phyloP scores from a whole-genome alignment of 116 monocot genomes.

The Posidonia oceanica region DNA sequence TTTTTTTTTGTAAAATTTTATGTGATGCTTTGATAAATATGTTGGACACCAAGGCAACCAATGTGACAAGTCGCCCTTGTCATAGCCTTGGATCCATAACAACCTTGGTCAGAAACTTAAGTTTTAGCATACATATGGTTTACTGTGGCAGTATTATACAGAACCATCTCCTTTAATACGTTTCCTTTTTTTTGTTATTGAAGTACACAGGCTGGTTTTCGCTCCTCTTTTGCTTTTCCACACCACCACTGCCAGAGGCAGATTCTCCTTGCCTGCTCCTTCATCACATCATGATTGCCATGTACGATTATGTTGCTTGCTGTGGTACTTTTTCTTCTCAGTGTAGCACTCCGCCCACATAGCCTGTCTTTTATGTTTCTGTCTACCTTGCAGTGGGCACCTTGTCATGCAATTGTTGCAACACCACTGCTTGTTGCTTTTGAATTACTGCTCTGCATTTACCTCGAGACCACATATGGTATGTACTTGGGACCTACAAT shows the following conservation, averaged over 20 bases:
- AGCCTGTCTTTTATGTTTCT: not conserved
- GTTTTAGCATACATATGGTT: not conserved
- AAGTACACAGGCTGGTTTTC: slow-evolving; percentile 60
- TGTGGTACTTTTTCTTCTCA: too few species aligned
- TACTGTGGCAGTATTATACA: not conserved
- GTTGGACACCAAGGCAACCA: too few species aligned
- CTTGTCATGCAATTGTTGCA: slow-evolving; percentile 83
- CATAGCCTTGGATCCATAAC: not conserved
- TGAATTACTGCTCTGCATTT: slow-evolving; percentile 88
- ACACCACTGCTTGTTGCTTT: slow-evolving; percentile 82
- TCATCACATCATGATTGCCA: slow-evolving; percentile 84
- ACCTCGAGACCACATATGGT: slow-evolving; percentile 69
- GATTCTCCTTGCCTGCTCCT: slow-evolving; percentile 97
- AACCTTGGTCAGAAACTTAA: too few species aligned
- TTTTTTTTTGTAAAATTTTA: too few species aligned
- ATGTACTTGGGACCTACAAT: slow-evolving; percentile 9
- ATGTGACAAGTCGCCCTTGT: not conserved
- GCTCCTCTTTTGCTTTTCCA: slow-evolving; percentile 88
- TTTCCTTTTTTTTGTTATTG: not conserved
- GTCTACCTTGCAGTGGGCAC: slow-evolving; percentile 64
- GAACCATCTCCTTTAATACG: not conserved
- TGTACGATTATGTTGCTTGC: slow-evolving; percentile 23
- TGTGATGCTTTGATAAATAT: too few species aligned
- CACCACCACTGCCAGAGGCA: slow-evolving; percentile 54
- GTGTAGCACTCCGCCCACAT: too few species aligned